These are phyloP conservation scores for Trichosporon sp. DNA, from an alignment of 1,284 basidiomycete genomes.

Conservation along the genomic window DNA sequence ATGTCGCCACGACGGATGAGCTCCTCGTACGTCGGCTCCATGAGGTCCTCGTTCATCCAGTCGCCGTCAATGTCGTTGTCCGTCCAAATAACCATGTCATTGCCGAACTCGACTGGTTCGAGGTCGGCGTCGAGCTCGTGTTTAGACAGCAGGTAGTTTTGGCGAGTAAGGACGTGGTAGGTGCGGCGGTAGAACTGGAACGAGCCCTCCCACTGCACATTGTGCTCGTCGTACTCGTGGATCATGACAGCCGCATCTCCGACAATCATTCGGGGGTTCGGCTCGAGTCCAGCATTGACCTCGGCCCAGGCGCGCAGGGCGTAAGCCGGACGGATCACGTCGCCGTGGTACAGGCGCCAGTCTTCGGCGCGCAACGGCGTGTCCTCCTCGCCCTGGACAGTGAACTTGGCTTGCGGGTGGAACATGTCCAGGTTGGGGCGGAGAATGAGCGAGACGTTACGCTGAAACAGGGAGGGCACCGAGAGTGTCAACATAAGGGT, in stretches of 20 bases:
- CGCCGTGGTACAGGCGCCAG: constrained; percentile 65
- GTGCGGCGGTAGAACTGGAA: constrained; percentile 69
- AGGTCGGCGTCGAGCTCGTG: constrained; percentile 64
- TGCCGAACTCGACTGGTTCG: constrained; percentile 57
- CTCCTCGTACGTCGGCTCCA: constrained; percentile 24
- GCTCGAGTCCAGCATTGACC: constrained; percentile 35
- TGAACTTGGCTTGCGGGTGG: constrained; percentile 71
- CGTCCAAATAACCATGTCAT: constrained; percentile 67
- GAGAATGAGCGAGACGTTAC: constrained; percentile 60
- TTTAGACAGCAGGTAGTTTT: constrained; percentile 67
- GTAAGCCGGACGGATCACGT: constrained; percentile 65
- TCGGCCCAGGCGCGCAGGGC: constrained; percentile 54
- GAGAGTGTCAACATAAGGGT: constrained; percentile 44
- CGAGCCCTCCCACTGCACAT: constrained; percentile 72
- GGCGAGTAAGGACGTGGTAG: constrained; percentile 73
- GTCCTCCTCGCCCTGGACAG: constrained; percentile 26
- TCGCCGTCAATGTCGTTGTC: constrained; percentile 56
- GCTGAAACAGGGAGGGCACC: constrained; percentile 40
- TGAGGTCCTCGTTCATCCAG: constrained; percentile 29
- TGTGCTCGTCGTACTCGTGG: constrained; percentile 62
- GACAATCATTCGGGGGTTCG: constrained; percentile 54
- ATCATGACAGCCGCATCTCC: constrained; percentile 74
- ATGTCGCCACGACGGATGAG: constrained; percentile 39
- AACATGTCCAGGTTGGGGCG: constrained; percentile 73
- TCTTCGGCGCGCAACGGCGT: constrained; percentile 42